Base-by-base conservation (phyloP, 2,329 filamentous ascomycete species). In the Penicillium frequentans region DNA sequence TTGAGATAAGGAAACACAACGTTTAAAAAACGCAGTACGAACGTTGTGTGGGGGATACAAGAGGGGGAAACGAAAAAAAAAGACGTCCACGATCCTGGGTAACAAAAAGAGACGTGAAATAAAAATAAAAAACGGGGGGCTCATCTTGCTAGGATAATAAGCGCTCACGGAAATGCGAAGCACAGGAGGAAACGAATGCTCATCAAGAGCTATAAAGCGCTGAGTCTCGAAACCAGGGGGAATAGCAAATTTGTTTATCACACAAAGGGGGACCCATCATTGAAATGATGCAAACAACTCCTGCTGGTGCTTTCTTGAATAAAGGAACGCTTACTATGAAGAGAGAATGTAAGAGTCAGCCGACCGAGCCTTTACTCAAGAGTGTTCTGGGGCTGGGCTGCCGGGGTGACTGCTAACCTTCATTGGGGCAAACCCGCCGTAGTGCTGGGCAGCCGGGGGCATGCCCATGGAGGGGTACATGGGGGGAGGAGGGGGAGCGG, bases 401-500 rank as follows among this genome's bases (percentile, higher is more conserved):
- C 65, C 58, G 57, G 61, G 65, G 65, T 67, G 62, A 64, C 63
- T 59, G 75, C 76, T 67, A 74, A 86, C 85, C 83, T 88, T 87
- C 84, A 87, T 85, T 58, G 85, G 85, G 70, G 84, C 84, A 77
- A 85, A 88, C 71, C 84, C 85, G 61, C 74, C 75, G 70, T 86
- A 87, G 57, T 83, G 83, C 73, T 87, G 81, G 65, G 81, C 50
- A 37, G 50, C 77, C 24, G 85, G 85, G 61, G 84, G 83, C 81
- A 88, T 87, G 64, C 85, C 86, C 85, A 88, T 88, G 61, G 83
- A 82, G 54, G 86, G 86, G 75, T 87, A 90, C 71, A 90, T 87
- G 37, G 88, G 88, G 67, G 88, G 88, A 44, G 88, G 88, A 35
- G 71, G 71, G 59, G 95, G 95, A 50, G 95, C 95, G 61, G 95